Evolutionary conservation across 2,329 filamentous ascomycete species (phyloP), one percentile per base, ranked within the genome.

Genomic region (Lizonia empirigonia): DNA sequence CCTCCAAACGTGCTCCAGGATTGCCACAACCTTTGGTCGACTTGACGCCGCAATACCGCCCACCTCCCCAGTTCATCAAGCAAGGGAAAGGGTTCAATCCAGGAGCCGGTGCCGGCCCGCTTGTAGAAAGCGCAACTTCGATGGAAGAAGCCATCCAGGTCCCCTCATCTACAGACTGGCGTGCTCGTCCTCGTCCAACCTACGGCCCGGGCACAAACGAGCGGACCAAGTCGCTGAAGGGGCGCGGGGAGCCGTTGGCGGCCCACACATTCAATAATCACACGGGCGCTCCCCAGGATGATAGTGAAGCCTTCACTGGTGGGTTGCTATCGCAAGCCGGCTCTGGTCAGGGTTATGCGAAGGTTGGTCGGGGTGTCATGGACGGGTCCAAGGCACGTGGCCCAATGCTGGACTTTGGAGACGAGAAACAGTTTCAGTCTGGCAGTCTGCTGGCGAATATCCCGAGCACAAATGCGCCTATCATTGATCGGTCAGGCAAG

Each of bases 21-120:
- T 75, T 71, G 61, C 78, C 79, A 2, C 85, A 84, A 55, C 87
- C 88, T 1, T 78, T 91, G 5, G 74, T 91, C 23, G 88, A 89
- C 63, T 78, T 91, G 32, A 85, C 85, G 0, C 84, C 85, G 0
- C 77, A 79, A 39, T 88, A 86, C 64, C 78, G 81, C 40, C 85
- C 88, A 55, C 80, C 85, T 6, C 86, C 86, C 15, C 79, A 86
- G 68, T 80, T 80, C 64, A 72, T 76, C 44, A 77, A 76, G 37
- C 80, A 82, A 39, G 77, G 80, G 13, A 80, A 80, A 52, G 84
- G 83, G 4, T 76, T 69, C 63, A 55, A 62, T 3, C 70, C 70
- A 1, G 72, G 74, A 7, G 61, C 64, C 2, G 47, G 69, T 7
- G 55, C 72, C 1, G 77, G 77, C 3, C 74, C 73, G 2, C 67